These are phyloP conservation scores for Psidium friedrichsthalianum DNA, from an alignment of 345 rosid genomes.

Conservation along the genomic window DNA sequence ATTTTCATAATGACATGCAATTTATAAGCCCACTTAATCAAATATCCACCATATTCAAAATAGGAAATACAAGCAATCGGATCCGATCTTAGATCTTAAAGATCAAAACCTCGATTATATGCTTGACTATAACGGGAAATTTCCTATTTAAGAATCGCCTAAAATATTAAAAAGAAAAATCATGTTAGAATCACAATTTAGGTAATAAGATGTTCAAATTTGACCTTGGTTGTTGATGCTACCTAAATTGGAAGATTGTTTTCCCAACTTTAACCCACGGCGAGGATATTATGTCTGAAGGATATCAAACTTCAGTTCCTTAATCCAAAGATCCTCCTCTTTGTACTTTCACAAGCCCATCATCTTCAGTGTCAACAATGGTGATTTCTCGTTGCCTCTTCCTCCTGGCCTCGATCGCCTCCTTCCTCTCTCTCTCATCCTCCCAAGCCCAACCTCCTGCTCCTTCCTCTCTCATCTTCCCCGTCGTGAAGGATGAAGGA, in stretches of 20 bases:
- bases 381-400: not conserved
- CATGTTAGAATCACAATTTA: not conserved
- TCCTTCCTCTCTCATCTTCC: conserved; percentile 14
- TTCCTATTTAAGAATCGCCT: not conserved
- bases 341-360: not conserved
- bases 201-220: not conserved
- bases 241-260: not conserved
- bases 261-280: not conserved
- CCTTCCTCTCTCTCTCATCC: not conserved
- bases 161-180: too few species aligned
- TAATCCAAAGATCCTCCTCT: not conserved
- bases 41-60: not conserved
- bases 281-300: too few species aligned
- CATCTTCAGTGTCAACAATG: not conserved
- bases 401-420: not conserved
- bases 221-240: not conserved
- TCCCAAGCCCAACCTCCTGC: not conserved
- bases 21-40: not conserved
- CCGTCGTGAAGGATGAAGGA: conserved; percentile 22
- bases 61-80: not conserved
- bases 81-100: not conserved
- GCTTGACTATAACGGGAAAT: not conserved
- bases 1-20: not conserved
- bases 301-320: not conserved
- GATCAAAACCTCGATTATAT: not conserved